Evolutionary conservation across 306 rosid species (phyloP).

Genomic region (Acmispon strigosus): DNA sequence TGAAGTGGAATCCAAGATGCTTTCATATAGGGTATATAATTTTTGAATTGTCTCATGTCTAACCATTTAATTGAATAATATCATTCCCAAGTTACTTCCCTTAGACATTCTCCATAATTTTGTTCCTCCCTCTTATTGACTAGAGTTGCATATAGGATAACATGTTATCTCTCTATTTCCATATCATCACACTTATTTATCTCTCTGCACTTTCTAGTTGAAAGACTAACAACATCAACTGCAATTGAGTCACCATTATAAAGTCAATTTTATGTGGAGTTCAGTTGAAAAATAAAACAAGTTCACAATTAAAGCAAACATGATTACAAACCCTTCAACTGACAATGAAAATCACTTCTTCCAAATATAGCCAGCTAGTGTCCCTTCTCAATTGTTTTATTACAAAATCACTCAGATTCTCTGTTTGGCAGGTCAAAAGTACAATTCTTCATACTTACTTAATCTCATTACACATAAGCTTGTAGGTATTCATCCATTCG

Average conservation of each 20-base stretch:
- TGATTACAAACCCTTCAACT: background rate
- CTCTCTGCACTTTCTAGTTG: background rate
- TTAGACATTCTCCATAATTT: conserved; percentile 1
- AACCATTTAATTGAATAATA: conserved; percentile 3
- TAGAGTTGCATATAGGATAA: background rate
- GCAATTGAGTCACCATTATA: background rate
- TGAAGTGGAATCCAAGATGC: conserved; percentile 48
- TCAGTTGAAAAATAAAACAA: background rate
- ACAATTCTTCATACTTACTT: background rate
- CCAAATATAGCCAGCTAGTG: background rate
- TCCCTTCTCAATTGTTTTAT: background rate
- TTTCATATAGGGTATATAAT: conserved; percentile 40
- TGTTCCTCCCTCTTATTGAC: background rate
- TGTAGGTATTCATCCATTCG: conserved; percentile 53
- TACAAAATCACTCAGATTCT: background rate
- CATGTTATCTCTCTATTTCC: background rate
- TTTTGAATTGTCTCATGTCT: conserved; percentile 2
- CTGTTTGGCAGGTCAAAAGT: background rate
- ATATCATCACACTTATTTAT: background rate
- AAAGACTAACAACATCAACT: background rate
- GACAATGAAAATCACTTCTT: background rate
- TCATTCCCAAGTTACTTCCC: background rate
- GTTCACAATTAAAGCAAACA: conserved; percentile 1
- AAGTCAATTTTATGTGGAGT: background rate
- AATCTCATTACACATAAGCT: conserved; percentile 17